phyloP scores from a whole-genome alignment of 1,139 yeast genomes.

The Hanseniaspora uvarum region DNA sequence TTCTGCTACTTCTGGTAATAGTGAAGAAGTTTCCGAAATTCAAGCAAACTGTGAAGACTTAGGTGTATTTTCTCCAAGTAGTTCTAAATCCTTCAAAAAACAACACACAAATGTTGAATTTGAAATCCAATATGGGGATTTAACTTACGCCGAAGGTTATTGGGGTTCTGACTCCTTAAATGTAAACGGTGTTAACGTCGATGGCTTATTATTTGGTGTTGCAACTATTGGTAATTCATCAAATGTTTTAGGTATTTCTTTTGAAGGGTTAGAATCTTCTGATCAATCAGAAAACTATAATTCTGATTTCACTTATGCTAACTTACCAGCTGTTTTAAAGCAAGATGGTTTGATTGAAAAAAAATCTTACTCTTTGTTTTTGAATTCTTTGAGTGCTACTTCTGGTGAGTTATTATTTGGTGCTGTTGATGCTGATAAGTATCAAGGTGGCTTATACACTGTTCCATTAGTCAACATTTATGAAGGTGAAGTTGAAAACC shows the following conservation, averaged over 20 bases:
- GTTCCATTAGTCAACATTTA: slow-evolving; percentile 36
- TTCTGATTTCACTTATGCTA: slow-evolving; percentile 32
- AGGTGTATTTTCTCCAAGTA: slow-evolving; percentile 4
- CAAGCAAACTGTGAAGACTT: slow-evolving; percentile 1
- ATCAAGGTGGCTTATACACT: slow-evolving; percentile 33
- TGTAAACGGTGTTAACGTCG: slow-evolving; percentile 38
- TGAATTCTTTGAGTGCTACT: slow-evolving; percentile 34
- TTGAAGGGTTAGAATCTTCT: slow-evolving; percentile 41
- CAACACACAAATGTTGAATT: slow-evolving; percentile 32
- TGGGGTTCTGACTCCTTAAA: slow-evolving; percentile 53
- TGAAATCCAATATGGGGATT: slow-evolving; percentile 53
- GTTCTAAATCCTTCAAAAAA: neutral
- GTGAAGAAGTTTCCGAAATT: neutral
- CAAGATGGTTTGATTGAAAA: slow-evolving; percentile 45
- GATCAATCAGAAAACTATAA: neutral
- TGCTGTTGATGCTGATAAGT: slow-evolving; percentile 43
- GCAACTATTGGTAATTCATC: slow-evolving; percentile 46
- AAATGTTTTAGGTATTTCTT: slow-evolving; percentile 54
- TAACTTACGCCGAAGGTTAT: slow-evolving; percentile 48
- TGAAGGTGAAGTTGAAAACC: slow-evolving; percentile 2
- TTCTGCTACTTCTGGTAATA: neutral
- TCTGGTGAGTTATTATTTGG: slow-evolving; percentile 47
- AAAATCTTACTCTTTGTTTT: slow-evolving; percentile 46
- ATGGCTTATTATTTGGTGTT: slow-evolving; percentile 42
- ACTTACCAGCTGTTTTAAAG: slow-evolving; percentile 49